These are phyloP conservation scores for Eutypella sp. DNA, from an alignment of 2,329 filamentous ascomycete genomes.

Conservation along the genomic window DNA sequence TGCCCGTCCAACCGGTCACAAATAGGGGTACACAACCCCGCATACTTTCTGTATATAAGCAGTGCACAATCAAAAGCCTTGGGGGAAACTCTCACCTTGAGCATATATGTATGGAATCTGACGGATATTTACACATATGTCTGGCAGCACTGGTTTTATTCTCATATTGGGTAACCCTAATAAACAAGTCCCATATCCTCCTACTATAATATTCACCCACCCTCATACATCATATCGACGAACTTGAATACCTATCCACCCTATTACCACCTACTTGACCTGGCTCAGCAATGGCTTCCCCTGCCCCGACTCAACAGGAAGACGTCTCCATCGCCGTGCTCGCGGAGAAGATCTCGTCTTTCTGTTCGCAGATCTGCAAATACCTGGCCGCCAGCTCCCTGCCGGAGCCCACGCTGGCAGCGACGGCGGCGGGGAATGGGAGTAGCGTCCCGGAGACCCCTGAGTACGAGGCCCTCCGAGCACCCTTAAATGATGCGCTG, in stretches of 20 bases:
- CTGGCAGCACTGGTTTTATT: not conserved
- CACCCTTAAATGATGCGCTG: slow-evolving; percentile 1
- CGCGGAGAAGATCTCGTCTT: slow-evolving; percentile 1
- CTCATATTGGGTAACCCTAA: not conserved
- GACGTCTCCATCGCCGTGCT: not conserved
- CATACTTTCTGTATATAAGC: not conserved
- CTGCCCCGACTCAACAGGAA: not conserved
- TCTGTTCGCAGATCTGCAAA: not conserved
- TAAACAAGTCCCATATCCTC: not conserved
- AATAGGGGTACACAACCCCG: not conserved
- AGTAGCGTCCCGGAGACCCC: not conserved
- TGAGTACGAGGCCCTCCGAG: slow-evolving; percentile 1
- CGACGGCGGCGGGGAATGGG: not conserved
- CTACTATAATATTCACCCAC: not conserved
- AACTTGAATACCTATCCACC: not conserved
- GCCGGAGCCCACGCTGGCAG: not conserved
- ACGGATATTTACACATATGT: not conserved
- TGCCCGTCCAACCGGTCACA: not conserved
- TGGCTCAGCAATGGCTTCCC: not conserved
- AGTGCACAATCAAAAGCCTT: not conserved
- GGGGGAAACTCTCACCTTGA: not conserved
- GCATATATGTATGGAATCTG: not conserved
- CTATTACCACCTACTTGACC: not conserved
- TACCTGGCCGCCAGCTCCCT: not conserved
- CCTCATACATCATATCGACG: not conserved